A percentile compares a stretch with the other conserved stretches of the same genome.
phyloP scores from a whole-genome alignment of 306 rosid species.

The Hippophae gyantsensis region DNA sequence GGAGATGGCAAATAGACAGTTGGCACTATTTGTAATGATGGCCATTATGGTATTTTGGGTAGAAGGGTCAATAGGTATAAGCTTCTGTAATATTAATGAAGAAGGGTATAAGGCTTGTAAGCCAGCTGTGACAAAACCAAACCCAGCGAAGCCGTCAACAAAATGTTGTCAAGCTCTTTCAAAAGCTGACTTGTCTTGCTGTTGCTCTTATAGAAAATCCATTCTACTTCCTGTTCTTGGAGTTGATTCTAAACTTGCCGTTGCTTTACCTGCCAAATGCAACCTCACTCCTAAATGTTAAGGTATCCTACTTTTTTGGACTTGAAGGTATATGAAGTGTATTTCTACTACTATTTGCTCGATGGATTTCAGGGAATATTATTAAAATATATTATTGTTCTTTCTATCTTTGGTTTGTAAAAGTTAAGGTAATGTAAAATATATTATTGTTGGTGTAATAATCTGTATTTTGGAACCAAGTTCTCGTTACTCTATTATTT shows the following conservation, averaged over 20 bases:
- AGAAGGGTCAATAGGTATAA: conserved; percentile 15
- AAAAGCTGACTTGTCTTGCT: conserved; percentile 50
- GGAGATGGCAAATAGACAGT: conserved; percentile 12
- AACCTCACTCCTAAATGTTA: conserved; percentile 40
- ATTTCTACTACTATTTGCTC: too few relatives aligned
- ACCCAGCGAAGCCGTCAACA: conserved; percentile 34
- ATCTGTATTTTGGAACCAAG: too few relatives aligned
- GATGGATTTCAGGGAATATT: too few relatives aligned
- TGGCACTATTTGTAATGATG: conserved; percentile 2
- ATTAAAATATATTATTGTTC: too few relatives aligned
- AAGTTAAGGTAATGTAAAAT: too few relatives aligned
- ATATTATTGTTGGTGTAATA: too few relatives aligned
- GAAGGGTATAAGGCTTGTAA: conserved; percentile 44
- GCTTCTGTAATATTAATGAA: conserved; percentile 40
- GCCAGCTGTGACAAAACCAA: conserved; percentile 52
- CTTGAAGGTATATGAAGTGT: too few relatives aligned
- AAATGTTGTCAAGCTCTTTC: conserved; percentile 45
- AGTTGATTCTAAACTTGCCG: conserved; percentile 56
- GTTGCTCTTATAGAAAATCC: conserved; percentile 55
- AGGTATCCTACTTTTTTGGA: not conserved
- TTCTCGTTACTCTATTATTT: too few relatives aligned
- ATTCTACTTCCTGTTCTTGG: conserved; percentile 39
- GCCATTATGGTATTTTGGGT: conserved; percentile 9
- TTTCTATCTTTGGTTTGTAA: too few relatives aligned
- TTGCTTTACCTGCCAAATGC: conserved; percentile 57